Conservation (phyloP, 805 yeast genomes). For the Cyberlindnera amylophila region DNA sequence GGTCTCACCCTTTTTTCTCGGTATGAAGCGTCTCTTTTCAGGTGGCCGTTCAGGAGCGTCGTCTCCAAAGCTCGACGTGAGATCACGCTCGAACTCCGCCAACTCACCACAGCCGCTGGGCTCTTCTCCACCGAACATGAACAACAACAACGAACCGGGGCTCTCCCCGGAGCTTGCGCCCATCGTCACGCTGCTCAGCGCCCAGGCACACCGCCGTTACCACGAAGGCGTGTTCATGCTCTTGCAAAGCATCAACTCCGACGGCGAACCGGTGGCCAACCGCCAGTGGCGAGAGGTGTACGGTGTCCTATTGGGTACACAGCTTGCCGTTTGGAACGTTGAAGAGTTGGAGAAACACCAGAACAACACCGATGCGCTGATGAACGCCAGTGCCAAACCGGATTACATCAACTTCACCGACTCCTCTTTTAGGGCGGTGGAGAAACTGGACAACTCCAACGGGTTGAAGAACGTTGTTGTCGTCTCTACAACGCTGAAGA, state of each 20-base stretch:
- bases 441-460: conserved; percentile 56
- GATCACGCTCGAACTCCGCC: conserved; percentile 20
- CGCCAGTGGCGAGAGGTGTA: conserved; percentile 90
- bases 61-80: conserved; percentile 15
- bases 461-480: conserved; percentile 73
- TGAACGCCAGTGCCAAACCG: conserved; percentile 68
- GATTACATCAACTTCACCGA: conserved; percentile 88
- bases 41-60: conserved; percentile 19
- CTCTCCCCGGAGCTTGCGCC: conserved; percentile 48
- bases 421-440: conserved; percentile 74
- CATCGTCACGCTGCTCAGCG: conserved; percentile 66
- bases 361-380: conserved; percentile 41
- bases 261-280: conserved; percentile 76
- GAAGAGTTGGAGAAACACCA: conserved; percentile 52
- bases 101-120: conserved; percentile 6
- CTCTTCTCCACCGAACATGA: conserved; percentile 1
- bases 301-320: conserved; percentile 87
- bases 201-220: conserved; percentile 73
- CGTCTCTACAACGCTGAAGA: conserved; percentile 87
- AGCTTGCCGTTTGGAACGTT: conserved; percentile 90
- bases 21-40: conserved; percentile 25
- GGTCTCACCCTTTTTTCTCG: not conserved
- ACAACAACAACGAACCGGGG: conserved; percentile 15
- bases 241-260: conserved; percentile 69
- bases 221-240: conserved; percentile 74